Conservation (phyloP, 1,284 basidiomycete genomes). For the Tremellales sp. region DNA sequence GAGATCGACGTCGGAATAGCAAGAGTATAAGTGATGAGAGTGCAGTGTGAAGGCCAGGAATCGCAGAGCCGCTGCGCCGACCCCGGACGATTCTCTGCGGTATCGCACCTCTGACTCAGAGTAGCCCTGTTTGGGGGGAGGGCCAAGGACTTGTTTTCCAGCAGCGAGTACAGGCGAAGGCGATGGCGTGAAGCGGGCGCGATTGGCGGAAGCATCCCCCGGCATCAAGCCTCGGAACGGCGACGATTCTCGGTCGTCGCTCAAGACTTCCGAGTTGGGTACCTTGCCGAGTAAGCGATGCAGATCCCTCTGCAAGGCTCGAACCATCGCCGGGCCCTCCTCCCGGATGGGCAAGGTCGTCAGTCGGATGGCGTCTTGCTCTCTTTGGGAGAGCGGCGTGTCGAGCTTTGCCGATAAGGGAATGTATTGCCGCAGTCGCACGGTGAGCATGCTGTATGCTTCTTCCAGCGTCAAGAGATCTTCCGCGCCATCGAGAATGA, state of each 20-base stretch:
- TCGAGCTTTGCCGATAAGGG: neutral
- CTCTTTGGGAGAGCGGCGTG: neutral
- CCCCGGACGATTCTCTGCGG: slow-evolving; percentile 43
- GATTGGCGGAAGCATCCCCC: slow-evolving; percentile 13
- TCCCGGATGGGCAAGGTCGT: slow-evolving; percentile 32
- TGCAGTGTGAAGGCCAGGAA: slow-evolving; percentile 34
- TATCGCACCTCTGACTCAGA: slow-evolving; percentile 45
- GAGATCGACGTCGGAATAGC: slow-evolving; percentile 43
- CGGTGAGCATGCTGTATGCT: slow-evolving; percentile 36
- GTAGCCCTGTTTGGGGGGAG: slow-evolving; percentile 38
- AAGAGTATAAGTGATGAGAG: slow-evolving; percentile 24
- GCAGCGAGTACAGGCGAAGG: slow-evolving; percentile 15
- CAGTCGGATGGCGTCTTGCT: slow-evolving; percentile 12
- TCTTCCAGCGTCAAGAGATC: slow-evolving; percentile 46
- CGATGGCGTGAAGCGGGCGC: slow-evolving; percentile 20
- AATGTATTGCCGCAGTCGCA: slow-evolving; percentile 24
- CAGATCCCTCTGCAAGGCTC: slow-evolving; percentile 41
- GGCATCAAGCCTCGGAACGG: slow-evolving; percentile 34
- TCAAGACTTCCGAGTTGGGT: slow-evolving; percentile 22
- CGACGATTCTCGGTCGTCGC: slow-evolving; percentile 15
- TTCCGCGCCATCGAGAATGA: slow-evolving; percentile 41
- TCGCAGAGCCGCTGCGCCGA: slow-evolving; percentile 36
- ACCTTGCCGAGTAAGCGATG: slow-evolving; percentile 38
- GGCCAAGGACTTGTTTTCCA: slow-evolving; percentile 9
- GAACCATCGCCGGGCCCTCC: slow-evolving; percentile 40